A percentile compares a stretch with the other conserved stretches of the same genome.
Evolutionary conservation across 2,329 filamentous ascomycete genomes (phyloP).

Genomic region (Metarhizium rileyi): DNA sequence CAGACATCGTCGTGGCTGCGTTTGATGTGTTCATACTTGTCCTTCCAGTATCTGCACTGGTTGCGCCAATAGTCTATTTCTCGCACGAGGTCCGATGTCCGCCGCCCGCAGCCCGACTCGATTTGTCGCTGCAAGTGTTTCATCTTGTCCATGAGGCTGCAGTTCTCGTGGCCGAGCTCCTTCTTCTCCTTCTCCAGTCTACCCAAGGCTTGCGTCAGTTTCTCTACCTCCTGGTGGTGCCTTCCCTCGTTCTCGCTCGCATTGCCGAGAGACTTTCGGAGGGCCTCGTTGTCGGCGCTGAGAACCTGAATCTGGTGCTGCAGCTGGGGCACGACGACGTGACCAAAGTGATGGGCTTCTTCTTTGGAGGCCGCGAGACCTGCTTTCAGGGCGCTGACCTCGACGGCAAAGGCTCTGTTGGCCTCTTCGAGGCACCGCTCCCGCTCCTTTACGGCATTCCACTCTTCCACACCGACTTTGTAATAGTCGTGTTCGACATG

Average conservation of each 20-base stretch:
- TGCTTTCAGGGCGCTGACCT: constrained; percentile 25
- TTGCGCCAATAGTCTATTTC: constrained; percentile 27
- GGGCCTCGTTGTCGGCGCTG: constrained; percentile 27
- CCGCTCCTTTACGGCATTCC: constrained; percentile 25
- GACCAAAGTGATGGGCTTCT: constrained; percentile 24
- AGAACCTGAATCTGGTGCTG: constrained; percentile 27
- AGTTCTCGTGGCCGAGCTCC: constrained; percentile 22
- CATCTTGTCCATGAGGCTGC: constrained; percentile 23
- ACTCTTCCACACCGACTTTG: constrained; percentile 26
- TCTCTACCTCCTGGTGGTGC: constrained; percentile 20
- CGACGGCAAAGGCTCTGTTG: constrained; percentile 23
- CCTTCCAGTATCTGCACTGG: constrained; percentile 21
- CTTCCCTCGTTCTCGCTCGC: constrained; percentile 20
- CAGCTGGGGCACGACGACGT: constrained; percentile 25
- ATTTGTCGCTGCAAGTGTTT: constrained; percentile 24
- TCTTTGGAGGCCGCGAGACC: constrained; percentile 24
- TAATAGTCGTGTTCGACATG: constrained; percentile 24
- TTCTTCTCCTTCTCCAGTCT: constrained; percentile 27
- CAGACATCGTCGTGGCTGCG: constrained; percentile 19
- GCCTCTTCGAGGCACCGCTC: constrained; percentile 25
- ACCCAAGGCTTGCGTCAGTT: constrained; percentile 22
- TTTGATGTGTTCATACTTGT: constrained; percentile 18
- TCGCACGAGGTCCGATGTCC: constrained; percentile 22
- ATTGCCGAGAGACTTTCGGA: constrained; percentile 28
- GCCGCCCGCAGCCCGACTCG: constrained; percentile 20